Evolutionary conservation across 306 rosid species (phyloP), one percentile per base, ranked within the genome.

Genomic region (Quercus robur): DNA sequence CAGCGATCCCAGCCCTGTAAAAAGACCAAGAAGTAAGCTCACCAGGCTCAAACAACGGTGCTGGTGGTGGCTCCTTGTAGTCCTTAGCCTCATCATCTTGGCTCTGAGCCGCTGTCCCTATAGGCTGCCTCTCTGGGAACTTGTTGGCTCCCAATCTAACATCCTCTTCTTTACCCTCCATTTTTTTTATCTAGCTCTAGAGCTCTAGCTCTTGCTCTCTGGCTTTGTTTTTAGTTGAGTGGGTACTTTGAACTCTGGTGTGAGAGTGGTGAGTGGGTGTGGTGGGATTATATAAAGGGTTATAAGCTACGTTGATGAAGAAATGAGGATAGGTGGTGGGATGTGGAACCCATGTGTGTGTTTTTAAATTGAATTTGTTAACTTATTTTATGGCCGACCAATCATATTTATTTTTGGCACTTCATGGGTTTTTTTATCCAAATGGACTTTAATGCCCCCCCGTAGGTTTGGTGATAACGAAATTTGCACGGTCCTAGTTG

Each of bases 91-190:
- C 98, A 19, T 84, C 98, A 19, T 88, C 91, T 9, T 87, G 94
- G 87, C 56, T 89, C 81, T 94, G 98, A 5, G 98, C 91, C 51
- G 91, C 86, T 51, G 84, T 88, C 6, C 91, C 91, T 10, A 88
- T 83, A 9, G 91, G 91, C 82, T 94, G 98, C 84, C 97, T 90
- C 91, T 94, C 98, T 3, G 92, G 56, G 85, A 75, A 94, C 88
- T 87, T 94, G 97, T 92, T 94, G 5, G 98, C 98, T 81, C 97
- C 98, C 75, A 94, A 56, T 0, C 81, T 81, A 0, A 94, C 97
- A 75, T 94, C 98, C 74, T 94, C 88, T 78, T 94, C 98, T 83
- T 92, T 94, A 1, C 80, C 97, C 68, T 94, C 97, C 98, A 94
- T 94, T 76, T 20, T 20, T 11, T 49, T 46, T 3, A 2, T 44